Evolutionary conservation across 768 basidiomycete species (phyloP).

Genomic region (Russula emetica): DNA sequence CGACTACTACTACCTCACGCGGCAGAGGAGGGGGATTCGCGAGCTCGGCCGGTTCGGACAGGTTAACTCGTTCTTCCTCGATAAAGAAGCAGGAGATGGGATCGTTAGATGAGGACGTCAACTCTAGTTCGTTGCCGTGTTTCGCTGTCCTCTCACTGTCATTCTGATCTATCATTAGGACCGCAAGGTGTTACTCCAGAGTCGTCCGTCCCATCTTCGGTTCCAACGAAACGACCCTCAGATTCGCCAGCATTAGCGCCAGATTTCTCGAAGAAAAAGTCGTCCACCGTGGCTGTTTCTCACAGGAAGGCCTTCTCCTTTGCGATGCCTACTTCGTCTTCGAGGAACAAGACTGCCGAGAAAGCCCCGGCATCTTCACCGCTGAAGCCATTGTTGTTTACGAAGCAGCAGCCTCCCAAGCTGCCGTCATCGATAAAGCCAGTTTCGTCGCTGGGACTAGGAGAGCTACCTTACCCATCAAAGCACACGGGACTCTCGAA

Average conservation of each 20-base stretch:
- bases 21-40: conserved; percentile 3
- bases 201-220: not conserved
- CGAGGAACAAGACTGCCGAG: conserved; percentile 19
- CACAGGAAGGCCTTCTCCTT: conserved; percentile 24
- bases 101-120: not conserved
- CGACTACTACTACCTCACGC: not conserved
- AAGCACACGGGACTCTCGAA: conserved; percentile 45
- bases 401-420: conserved; percentile 19
- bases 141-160: not conserved
- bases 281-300: conserved; percentile 7
- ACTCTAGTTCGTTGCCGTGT: conserved; percentile 13
- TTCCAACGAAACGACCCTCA: conserved; percentile 1
- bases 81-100: conserved; percentile 10
- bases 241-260: not conserved
- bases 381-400: conserved; percentile 19
- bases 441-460: conserved; percentile 13
- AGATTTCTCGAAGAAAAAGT: not conserved
- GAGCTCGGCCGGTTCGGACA: not conserved
- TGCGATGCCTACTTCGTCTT: conserved; percentile 28
- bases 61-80: conserved; percentile 23
- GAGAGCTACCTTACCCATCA: conserved; percentile 19
- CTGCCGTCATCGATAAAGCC: conserved; percentile 20
- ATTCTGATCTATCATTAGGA: conserved; percentile 14
- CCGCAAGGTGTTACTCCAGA: not conserved
- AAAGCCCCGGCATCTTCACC: conserved; percentile 14